These are phyloP conservation scores for Heliamphora pulchella DNA, from an alignment of 179 eudicot species.

Conservation along the genomic window DNA sequence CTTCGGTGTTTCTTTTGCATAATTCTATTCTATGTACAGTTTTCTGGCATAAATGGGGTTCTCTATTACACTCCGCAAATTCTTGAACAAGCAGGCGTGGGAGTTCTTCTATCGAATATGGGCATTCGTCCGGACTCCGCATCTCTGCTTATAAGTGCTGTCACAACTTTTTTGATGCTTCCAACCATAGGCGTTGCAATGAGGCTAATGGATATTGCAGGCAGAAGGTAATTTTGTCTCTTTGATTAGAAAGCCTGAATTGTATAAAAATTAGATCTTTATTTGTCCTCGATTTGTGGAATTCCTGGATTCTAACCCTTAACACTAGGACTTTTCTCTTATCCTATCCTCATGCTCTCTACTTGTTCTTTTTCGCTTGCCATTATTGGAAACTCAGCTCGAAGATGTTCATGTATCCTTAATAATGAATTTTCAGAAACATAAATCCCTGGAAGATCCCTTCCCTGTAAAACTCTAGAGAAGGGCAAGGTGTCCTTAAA, in stretches of 20 bases:
- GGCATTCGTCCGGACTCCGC: conserved; percentile 58
- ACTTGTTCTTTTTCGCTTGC: neutral
- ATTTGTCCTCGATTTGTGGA: no score
- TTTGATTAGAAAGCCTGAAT: neutral
- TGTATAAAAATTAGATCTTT: neutral
- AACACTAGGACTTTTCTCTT: neutral
- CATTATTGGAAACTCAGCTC: neutral
- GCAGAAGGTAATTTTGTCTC: conserved; percentile 46
- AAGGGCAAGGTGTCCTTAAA: neutral
- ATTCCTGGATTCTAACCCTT: neutral
- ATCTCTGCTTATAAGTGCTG: conserved; percentile 53
- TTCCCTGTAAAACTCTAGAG: neutral
- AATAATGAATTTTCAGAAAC: neutral
- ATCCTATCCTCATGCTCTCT: neutral
- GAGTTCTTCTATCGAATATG: conserved; percentile 53
- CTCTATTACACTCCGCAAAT: conserved; percentile 66
- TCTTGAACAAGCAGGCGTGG: conserved; percentile 69
- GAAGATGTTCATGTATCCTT: neutral
- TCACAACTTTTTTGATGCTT: conserved; percentile 66
- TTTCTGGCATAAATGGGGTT: conserved; percentile 69
- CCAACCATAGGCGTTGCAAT: conserved; percentile 70
- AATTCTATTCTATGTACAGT: conserved; percentile 33
- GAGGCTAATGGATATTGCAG: conserved; percentile 71
- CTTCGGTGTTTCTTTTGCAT: neutral
- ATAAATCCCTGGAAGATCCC: neutral